Conservation (phyloP, 305 asterid species). For the Striga hermonthica region DNA sequence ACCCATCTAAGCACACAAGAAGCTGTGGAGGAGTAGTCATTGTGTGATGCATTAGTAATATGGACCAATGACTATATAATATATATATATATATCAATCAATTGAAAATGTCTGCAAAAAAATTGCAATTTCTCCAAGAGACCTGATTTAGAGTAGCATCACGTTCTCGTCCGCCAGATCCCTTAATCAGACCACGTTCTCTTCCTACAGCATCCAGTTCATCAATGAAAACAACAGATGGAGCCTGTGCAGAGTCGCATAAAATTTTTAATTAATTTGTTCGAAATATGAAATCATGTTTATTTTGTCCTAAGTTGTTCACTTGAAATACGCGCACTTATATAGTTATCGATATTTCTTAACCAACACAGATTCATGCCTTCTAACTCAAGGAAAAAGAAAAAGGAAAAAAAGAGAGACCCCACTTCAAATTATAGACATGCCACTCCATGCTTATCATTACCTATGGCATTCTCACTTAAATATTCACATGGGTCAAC, state of each 20-base stretch:
- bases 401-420: too few relatives aligned
- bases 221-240: slow-evolving; percentile 96
- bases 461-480: neutral
- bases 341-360: neutral
- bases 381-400: neutral
- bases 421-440: too few relatives aligned
- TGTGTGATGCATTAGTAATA: slow-evolving; percentile 27
- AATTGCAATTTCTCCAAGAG: slow-evolving; percentile 25
- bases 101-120: slow-evolving; percentile 17
- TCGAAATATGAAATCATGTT: neutral
- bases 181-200: slow-evolving; percentile 85
- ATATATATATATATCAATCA: slow-evolving; percentile 27
- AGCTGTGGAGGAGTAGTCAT: slow-evolving; percentile 57
- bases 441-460: neutral
- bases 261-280: neutral
- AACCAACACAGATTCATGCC: neutral
- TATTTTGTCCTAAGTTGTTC: neutral
- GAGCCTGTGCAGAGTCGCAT: slow-evolving; percentile 57
- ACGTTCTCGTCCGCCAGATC: slow-evolving; percentile 98
- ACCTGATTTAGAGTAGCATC: slow-evolving; percentile 99
- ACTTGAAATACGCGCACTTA: neutral
- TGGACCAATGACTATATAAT: neutral
- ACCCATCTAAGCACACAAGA: slow-evolving; percentile 94
- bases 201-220: slow-evolving; percentile 99
- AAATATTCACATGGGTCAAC: neutral